Conservation (phyloP, 345 rosid species). For the thale cress (Arabidopsis thaliana) region TAIR10.1 NC_003074.8:1858001-1858500, state of each 20-base stretch:
- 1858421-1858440: slow-evolving; percentile 83
- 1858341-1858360: slow-evolving; percentile 72
- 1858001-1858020: slow-evolving; percentile 3
- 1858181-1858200: slow-evolving; percentile 2
- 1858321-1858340: slow-evolving; percentile 86
- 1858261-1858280: slow-evolving; percentile 4
- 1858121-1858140: slow-evolving; percentile 16
- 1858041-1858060: neutral
- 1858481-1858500: slow-evolving; percentile 44
- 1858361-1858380: slow-evolving; percentile 63
- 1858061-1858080: slow-evolving; percentile 16
- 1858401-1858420: slow-evolving; percentile 89
- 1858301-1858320: slow-evolving; percentile 78
- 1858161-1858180: neutral
- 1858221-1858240: neutral
- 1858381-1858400: slow-evolving; percentile 79
- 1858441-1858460: slow-evolving; percentile 49
- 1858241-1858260: slow-evolving; percentile 20
- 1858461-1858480: slow-evolving; percentile 27
- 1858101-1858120: neutral
- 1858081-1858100: slow-evolving; percentile 23
- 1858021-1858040: neutral
- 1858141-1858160: slow-evolving; percentile 17
- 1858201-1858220: slow-evolving; percentile 6
- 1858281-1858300: neutral